A percentile compares a stretch with the other conserved stretches of the same genome.
phyloP scores from a whole-genome alignment of 2,329 filamentous ascomycete species.

The Raffaelea ambrosiae region DNA sequence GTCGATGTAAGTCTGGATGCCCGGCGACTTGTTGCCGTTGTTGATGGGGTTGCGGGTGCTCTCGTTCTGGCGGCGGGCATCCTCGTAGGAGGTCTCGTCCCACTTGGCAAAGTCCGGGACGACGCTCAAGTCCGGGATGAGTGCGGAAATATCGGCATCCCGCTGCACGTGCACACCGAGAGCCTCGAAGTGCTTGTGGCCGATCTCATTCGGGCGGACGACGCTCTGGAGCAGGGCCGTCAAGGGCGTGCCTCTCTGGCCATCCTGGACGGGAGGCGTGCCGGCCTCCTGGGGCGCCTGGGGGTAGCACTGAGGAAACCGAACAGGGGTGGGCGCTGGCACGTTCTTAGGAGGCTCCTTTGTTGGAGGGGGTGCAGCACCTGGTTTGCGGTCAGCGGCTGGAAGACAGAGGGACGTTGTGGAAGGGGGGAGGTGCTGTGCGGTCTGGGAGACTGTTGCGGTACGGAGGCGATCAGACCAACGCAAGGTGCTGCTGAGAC shows the following conservation, averaged over 20 bases:
- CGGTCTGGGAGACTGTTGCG: slow-evolving; percentile 10
- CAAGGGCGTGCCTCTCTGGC: slow-evolving; percentile 24
- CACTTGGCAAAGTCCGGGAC: slow-evolving; percentile 46
- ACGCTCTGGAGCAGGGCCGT: slow-evolving; percentile 44
- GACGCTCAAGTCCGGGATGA: slow-evolving; percentile 45
- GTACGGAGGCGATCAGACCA: not conserved
- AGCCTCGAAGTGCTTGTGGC: slow-evolving; percentile 43
- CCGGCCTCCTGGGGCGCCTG: slow-evolving; percentile 12
- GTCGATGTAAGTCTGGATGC: slow-evolving; percentile 49
- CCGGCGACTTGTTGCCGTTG: slow-evolving; percentile 47
- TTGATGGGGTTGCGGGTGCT: slow-evolving; percentile 39
- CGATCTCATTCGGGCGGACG: slow-evolving; percentile 42
- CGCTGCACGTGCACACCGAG: slow-evolving; percentile 47
- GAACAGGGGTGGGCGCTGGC: slow-evolving; percentile 47
- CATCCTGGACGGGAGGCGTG: not conserved
- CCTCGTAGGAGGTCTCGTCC: slow-evolving; percentile 39
- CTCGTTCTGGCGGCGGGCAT: slow-evolving; percentile 39
- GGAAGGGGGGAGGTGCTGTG: slow-evolving; percentile 9
- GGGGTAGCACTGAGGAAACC: slow-evolving; percentile 36
- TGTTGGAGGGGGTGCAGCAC: not conserved
- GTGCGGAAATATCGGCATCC: slow-evolving; percentile 36
- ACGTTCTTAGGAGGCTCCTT: slow-evolving; percentile 36
- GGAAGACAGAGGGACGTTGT: slow-evolving; percentile 10
- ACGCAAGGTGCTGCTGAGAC: not conserved
- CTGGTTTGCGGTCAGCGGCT: not conserved